Base-by-base conservation (phyloP, 2,329 filamentous ascomycete genomes). In the Xylariaceae sp. region DNA sequence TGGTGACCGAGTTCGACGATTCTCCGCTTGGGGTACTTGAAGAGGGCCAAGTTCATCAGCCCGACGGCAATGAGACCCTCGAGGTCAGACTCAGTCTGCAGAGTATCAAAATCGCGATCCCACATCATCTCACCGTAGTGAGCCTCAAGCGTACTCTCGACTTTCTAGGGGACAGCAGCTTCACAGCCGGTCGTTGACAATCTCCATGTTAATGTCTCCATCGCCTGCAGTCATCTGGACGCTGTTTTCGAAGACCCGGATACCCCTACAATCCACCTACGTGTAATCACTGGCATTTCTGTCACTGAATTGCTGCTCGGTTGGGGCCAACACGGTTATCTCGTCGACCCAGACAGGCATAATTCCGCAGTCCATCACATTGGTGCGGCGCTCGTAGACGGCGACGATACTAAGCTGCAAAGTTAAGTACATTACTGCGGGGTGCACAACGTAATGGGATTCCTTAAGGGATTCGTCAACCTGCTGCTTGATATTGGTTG, bases 391-490 rank as follows among this genome's bases (percentile, higher is more conserved):
- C 0, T 65, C 61, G 32, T 72, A 62, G 37, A 71, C 66, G n/a
- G 70, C 64, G 1, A 63, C 65, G 40, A 72, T 71, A 10, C 64
- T 56, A 6, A 74, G 65, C 43, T 76, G 74, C 3, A 76, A 56
- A 18, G 56, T 59, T n/a, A 66, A 65, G 56, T 79, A 76, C 14
- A 79, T 66, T 14, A 67, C 66, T 0, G 73, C 64, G 0, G 77
- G 77, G 54, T 79, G 77, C 18, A 79, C 56, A 10, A 70, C 57
- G 40, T 77, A 70, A 0, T 72, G 68, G 1, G 73, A 75, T 60
- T 80, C 77, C 50, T 3, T 51, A 20, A 18, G 40, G 14, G 26
- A 42, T 40, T 48, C 50, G 18, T 60, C 62, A 1, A 64, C 62
- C 1, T 43, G 10, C 16, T 55, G 46, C 48, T 60, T 67, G 58